phyloP scores from a whole-genome alignment of 768 basidiomycete genomes.

The Infundibulicybe gibba region DNA sequence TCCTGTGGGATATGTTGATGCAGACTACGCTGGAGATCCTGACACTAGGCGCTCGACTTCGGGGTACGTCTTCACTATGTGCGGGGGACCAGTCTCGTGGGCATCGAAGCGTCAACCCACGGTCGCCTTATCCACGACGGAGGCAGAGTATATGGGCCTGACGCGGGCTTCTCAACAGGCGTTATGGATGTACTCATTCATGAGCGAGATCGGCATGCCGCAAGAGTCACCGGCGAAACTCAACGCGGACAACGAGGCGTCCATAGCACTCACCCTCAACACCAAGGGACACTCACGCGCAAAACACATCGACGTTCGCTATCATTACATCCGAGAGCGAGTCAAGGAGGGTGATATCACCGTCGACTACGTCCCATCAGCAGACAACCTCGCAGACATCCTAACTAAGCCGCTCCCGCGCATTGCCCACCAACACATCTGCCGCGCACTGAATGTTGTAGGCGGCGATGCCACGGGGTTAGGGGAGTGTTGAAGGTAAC shows the following conservation, averaged over 20 bases:
- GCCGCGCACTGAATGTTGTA: background rate
- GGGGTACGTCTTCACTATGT: slow-evolving; percentile 23
- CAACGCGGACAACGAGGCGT: slow-evolving; percentile 20
- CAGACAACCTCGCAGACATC: slow-evolving; percentile 23
- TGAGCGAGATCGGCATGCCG: slow-evolving; percentile 11
- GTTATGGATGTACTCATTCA: slow-evolving; percentile 18
- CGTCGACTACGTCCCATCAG: slow-evolving; percentile 9
- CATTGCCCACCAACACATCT: background rate
- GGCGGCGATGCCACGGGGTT: too few species aligned
- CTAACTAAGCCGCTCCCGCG: slow-evolving; percentile 24
- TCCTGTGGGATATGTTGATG: slow-evolving; percentile 14
- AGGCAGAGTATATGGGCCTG: slow-evolving; percentile 32
- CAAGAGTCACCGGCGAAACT: slow-evolving; percentile 6
- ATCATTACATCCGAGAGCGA: slow-evolving; percentile 20
- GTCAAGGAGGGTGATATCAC: slow-evolving; percentile 9
- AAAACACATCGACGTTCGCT: slow-evolving; percentile 27
- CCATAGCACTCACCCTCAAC: slow-evolving; percentile 22
- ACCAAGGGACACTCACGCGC: slow-evolving; percentile 17
- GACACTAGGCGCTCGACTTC: slow-evolving; percentile 18
- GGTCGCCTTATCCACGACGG: slow-evolving; percentile 28
- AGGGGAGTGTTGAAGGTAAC: too few species aligned
- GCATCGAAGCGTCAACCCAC: slow-evolving; percentile 22
- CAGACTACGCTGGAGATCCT: slow-evolving; percentile 20
- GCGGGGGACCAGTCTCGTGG: slow-evolving; percentile 25
- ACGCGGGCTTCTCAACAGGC: slow-evolving; percentile 16